Conservation (phyloP, 2,329 filamentous ascomycete species). For the Alternaria dauci region DNA sequence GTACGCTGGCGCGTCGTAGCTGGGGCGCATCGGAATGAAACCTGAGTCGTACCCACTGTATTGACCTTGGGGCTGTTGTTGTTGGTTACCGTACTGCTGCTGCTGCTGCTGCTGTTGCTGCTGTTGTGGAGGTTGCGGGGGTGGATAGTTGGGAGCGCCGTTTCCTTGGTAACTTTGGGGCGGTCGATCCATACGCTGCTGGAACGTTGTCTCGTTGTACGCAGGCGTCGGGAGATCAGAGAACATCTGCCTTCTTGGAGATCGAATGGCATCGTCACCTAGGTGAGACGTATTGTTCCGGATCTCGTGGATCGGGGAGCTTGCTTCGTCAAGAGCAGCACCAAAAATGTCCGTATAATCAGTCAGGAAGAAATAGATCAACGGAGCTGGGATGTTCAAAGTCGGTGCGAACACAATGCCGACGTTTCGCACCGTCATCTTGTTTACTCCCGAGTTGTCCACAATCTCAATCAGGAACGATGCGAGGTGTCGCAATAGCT, state of each 20-base stretch:
- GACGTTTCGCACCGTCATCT: slow-evolving; percentile 97
- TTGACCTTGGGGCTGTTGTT: slow-evolving; percentile 33
- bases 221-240: slow-evolving; percentile 71
- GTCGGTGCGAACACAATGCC: slow-evolving; percentile 98
- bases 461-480: slow-evolving; percentile 92
- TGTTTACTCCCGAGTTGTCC: slow-evolving; percentile 88
- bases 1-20: slow-evolving; percentile 54
- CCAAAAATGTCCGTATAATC: slow-evolving; percentile 90
- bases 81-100: slow-evolving; percentile 24
- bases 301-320: slow-evolving; percentile 57
- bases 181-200: slow-evolving; percentile 36
- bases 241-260: slow-evolving; percentile 71
- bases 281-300: slow-evolving; percentile 53
- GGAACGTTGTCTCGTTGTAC: slow-evolving; percentile 66
- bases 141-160: slow-evolving; percentile 34
- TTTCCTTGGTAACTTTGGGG: slow-evolving; percentile 33
- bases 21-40: slow-evolving; percentile 61
- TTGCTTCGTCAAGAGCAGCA: slow-evolving; percentile 66
- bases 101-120: slow-evolving; percentile 24
- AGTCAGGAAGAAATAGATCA: slow-evolving; percentile 92
- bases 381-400: slow-evolving; percentile 91
- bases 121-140: slow-evolving; percentile 36
- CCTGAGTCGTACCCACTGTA: slow-evolving; percentile 57
- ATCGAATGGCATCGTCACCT: slow-evolving; percentile 67
- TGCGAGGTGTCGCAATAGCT: slow-evolving; percentile 83